phyloP scores from a whole-genome alignment of 1,139 yeast genomes.

The Ogataea hybrid region DNA sequence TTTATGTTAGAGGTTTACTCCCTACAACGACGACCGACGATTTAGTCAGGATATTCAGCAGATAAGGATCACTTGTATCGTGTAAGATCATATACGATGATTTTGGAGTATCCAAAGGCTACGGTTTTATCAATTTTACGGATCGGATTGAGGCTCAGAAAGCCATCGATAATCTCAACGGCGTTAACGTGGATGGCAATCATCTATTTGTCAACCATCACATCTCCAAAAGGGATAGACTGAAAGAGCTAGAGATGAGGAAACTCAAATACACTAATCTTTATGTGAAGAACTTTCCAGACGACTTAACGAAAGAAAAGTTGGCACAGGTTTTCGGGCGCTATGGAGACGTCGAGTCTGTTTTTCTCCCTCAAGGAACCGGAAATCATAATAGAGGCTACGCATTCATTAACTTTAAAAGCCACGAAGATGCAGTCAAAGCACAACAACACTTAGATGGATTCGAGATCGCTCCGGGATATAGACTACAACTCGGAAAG shows the following conservation, averaged over 20 bases:
- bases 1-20: conserved; percentile 51
- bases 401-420: conserved; percentile 39
- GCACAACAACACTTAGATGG: conserved; percentile 34
- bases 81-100: conserved; percentile 45
- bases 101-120: conserved; percentile 42
- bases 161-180: conserved; percentile 45
- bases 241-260: conserved; percentile 35
- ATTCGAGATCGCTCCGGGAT: conserved; percentile 31
- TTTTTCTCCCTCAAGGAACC: conserved; percentile 41
- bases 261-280: conserved; percentile 40
- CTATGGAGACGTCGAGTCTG: conserved; percentile 43
- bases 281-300: conserved; percentile 44
- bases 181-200: conserved; percentile 37
- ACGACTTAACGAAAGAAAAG: conserved; percentile 32
- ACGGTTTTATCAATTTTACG: conserved; percentile 46
- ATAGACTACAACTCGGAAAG: conserved; percentile 32
- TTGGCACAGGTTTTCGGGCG: conserved; percentile 37
- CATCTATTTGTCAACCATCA: conserved; percentile 47
- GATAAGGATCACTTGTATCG: conserved; percentile 43
- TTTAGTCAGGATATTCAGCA: conserved; percentile 37
- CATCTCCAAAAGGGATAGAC: conserved; percentile 49
- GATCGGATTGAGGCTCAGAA: conserved; percentile 41
- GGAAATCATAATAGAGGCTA: conserved; percentile 30
- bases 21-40: conserved; percentile 40
- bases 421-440: conserved; percentile 35